Base-by-base conservation (phyloP, 106 monocot species). In the Dactylorhiza incarnata region DNA sequence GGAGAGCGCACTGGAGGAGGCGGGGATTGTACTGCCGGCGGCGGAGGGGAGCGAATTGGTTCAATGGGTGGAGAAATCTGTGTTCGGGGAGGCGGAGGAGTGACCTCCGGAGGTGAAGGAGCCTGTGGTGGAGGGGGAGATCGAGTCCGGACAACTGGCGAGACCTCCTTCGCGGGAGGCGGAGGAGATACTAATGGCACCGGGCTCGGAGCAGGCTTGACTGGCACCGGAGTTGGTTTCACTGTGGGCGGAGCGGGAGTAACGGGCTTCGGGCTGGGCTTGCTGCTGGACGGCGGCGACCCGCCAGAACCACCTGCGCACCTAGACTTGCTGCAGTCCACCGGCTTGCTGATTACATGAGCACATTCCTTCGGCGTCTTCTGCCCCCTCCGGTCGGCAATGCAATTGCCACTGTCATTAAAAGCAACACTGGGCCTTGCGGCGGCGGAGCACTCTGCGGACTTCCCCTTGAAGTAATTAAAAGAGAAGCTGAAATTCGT, bases 391-490 rank as follows among this genome's bases (percentile, higher is more conserved):
- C 77, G 51, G 25, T 58, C 51, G 3, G 77, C 71, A 61, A 82
- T 66, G 48, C 82, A 82, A 51, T 82, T 82, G 26, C 68, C 26
- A 13, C 61, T 49, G 48, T 73, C 77, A 9, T 77, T 73, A 9
- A 77, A 73, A 4, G n/a, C 17, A 15, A 70, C 61, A 19, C 49
- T 54, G 1, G n/a, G 45, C 58, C 58, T 75, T 16, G 74, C 1
- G 0, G 7, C 16, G 13, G 74, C 20, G 3, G 72, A 52, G 62
- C 82, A 82, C 82, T 58, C 49, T 17, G 69, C 48, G 0, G 71
- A 71, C 48, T 73, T 71, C 5, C 51, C 82, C 3, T 71, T 82
- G 82, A 82, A 82, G 63, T 73, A 77, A 70, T 82, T 82, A 54
- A 77, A 82, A 2, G 82, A 77, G 62, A 50, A 82, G 26, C 65